Evolutionary conservation across 2,329 filamentous ascomycete species (phyloP).

Genomic region (Fusarium sp.): DNA sequence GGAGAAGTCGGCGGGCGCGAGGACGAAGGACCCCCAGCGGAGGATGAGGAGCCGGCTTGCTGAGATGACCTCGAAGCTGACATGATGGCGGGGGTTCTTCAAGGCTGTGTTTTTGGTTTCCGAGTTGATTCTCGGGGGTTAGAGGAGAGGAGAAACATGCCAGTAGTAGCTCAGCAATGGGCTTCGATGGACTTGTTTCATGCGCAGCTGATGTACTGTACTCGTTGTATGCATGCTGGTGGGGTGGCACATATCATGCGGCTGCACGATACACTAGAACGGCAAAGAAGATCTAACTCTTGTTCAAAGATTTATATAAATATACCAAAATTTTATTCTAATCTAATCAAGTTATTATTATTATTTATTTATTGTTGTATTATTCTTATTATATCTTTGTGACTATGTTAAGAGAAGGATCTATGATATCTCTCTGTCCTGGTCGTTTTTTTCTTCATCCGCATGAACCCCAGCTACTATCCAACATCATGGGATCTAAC

Average conservation of each 20-base stretch:
- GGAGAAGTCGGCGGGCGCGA: constrained; percentile 40
- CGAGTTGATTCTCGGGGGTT: background rate
- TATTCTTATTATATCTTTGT: background rate
- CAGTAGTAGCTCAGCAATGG: background rate
- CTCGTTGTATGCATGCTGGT: constrained; percentile 22
- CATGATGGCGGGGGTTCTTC: constrained; percentile 4
- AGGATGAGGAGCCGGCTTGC: constrained; percentile 18
- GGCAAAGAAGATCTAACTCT: background rate
- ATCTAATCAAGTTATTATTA: background rate
- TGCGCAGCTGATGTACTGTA: constrained; percentile 13
- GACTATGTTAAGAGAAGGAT: background rate
- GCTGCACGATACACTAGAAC: background rate
- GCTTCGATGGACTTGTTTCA: constrained; percentile 7
- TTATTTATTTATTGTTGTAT: background rate
- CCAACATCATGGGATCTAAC: too few species aligned
- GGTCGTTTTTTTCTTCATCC: background rate
- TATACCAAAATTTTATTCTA: background rate
- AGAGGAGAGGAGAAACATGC: background rate
- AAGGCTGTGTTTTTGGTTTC: background rate
- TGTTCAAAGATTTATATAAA: background rate
- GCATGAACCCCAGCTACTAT: too few species aligned
- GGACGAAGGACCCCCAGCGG: constrained; percentile 29
- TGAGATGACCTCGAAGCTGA: constrained; percentile 19
- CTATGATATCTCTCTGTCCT: background rate
- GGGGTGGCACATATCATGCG: constrained; percentile 35